Base-by-base conservation (phyloP, 805 yeast species). In the Torulaspora gathmanii region DNA sequence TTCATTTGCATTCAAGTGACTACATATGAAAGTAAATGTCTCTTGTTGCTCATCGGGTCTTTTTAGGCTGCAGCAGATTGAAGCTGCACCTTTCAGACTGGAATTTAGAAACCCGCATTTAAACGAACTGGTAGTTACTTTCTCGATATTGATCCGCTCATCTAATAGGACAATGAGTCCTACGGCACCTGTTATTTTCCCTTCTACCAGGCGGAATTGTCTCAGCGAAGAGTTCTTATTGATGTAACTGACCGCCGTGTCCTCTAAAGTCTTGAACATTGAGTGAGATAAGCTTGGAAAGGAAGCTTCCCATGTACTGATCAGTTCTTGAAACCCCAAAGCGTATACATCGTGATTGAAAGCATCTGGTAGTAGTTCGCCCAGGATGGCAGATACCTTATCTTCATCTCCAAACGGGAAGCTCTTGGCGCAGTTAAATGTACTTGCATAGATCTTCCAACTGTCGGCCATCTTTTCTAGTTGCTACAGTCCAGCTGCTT, bases 1-100 rank as follows among this genome's bases (percentile, higher is more conserved):
- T 61, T 87, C 95, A 53, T 78, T 77, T 0, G 98, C 97, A 26
- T 80, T 74, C 40, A 90, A 64, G 68, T 90, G 98, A 3, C 82
- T 77, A 31, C 73, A 68, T 2, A 83, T 80, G 67, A 88, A 79
- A 0, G 93, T 82, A 47, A 80, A 68, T 0, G 59, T 50, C 28
- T 61, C 64, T 12, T 42, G 34, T 4, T 27, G 34, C 69, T 74
- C 42, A 38, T 50, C 48, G 11, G 49, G 41, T 1, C 51, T 51
- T 3, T 42, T 41, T 1, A 55, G 15, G 3, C 53, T 50, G n/a
- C 85, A 55, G 34, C 90, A 67, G 1, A 83, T 40, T 0, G 83
- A 86, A 1, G 77, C 80, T 0, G 80, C 90, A 0, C 95, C 96
- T 61, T 90, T 90, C 55, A 86, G 60, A 43, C 81, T 77, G 0